Base-by-base conservation (phyloP, 2,329 filamentous ascomycete species). In the Sporothrix phasma region DNA sequence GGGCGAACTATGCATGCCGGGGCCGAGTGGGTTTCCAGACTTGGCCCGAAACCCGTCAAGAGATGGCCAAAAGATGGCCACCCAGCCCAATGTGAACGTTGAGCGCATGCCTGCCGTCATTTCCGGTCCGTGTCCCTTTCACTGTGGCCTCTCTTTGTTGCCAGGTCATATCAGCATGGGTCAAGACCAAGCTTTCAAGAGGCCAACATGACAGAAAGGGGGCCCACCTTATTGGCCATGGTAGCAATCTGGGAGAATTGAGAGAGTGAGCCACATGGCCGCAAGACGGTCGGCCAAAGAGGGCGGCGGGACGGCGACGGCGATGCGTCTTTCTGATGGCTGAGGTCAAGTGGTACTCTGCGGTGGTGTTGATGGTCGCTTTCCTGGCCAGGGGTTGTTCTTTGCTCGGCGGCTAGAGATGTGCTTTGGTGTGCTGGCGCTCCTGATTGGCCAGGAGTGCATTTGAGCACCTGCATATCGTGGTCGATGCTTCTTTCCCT, bases 321-420 rank as follows among this genome's bases (percentile, higher is more conserved):
- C 49, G 47, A 62, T 54, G 54, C 54, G 24, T 62, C 47, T 19
- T 53, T 47, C 22, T 56, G 31, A 37, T 43, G 47, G 19, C 17
- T 17, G 26, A 11, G 29, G 29, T 10, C 10, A 13, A 47, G 45
- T 47, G 22, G 39, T 26, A 19, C 17, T 34, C 19, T 45, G 58
- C n/a, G 26, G 17, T 11, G 24, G 56, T 59, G 24, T 29, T 45
- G 56, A 13, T 59, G 39, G 24, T 45, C 39, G 56, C 54, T 59
- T 43, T 29, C 31, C 26, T 31, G 37, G 39, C 45, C 46, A 62
- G 47, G 60, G 47, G 46, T 43, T 19, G 17, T 43, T 15, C 46
- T n/a, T 49, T 61, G 61, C 47, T 54, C 61, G 49, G 61, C 61
- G 61, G 49, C 37, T 63, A 63, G n/a, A 62, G 47, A 39, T 62